These are phyloP conservation scores for Neurospora cerealis DNA, from an alignment of 495 filamentous ascomycete genomes.

Conservation along the genomic window DNA sequence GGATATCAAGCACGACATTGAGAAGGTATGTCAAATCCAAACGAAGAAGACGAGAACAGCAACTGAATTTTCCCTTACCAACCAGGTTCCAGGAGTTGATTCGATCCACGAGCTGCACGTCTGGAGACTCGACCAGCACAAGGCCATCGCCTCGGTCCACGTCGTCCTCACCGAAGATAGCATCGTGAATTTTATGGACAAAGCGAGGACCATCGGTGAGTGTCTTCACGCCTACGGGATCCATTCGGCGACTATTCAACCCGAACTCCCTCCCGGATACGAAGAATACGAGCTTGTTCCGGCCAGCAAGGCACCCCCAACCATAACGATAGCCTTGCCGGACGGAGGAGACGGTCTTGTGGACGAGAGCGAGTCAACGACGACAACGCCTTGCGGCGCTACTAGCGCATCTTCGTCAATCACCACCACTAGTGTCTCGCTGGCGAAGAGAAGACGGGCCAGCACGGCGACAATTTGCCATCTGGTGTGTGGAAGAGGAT, in stretches of 20 bases:
- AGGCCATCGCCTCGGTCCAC: slow-evolving; percentile 77
- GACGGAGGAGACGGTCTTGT: not conserved
- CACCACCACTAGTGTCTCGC: not conserved
- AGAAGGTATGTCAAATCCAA: slow-evolving; percentile 29
- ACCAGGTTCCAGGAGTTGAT: slow-evolving; percentile 61
- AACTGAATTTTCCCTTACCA: not conserved
- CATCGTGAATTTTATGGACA: slow-evolving; percentile 63
- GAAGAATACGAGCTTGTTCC: not conserved
- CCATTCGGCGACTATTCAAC: slow-evolving; percentile 85
- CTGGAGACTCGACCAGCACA: slow-evolving; percentile 87
- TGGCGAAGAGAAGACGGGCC: not conserved
- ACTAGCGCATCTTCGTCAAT: not conserved
- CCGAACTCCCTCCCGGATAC: slow-evolving; percentile 42
- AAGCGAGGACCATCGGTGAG: slow-evolving; percentile 61
- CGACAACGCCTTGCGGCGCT: not conserved
- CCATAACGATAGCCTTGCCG: not conserved
- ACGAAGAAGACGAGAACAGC: not conserved
- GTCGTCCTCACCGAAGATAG: slow-evolving; percentile 58
- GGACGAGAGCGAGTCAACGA: not conserved
- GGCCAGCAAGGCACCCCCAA: not conserved
- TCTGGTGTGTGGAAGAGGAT: not conserved
- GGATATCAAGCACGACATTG: slow-evolving; percentile 82
- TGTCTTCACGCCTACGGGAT: slow-evolving; percentile 92
- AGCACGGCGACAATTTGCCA: not conserved
- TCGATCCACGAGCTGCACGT: slow-evolving; percentile 88